Percentiles rank a stretch among this genome's conserved stretches.
phyloP scores from a whole-genome alignment of 1,139 yeast genomes.

The Candida sanyaensis region DNA sequence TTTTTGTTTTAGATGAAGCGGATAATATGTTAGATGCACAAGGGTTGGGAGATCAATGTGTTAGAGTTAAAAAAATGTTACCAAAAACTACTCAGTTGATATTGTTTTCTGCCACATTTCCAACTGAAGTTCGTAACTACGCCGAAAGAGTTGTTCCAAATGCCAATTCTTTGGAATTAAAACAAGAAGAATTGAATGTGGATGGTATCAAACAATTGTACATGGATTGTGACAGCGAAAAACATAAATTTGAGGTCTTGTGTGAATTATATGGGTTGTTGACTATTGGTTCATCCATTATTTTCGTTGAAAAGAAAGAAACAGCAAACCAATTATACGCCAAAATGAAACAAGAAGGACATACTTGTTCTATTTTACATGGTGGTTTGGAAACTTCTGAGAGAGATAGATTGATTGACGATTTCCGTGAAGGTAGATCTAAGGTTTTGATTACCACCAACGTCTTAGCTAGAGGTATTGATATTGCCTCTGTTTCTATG shows the following conservation, averaged over 20 bases:
- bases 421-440: constrained; percentile 88
- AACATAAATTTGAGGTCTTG: constrained; percentile 77
- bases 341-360: constrained; percentile 81
- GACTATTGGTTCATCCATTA: constrained; percentile 94
- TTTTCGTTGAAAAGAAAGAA: constrained; percentile 74
- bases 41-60: constrained; percentile 88
- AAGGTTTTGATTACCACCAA: constrained; percentile 95
- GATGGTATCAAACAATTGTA: constrained; percentile 92
- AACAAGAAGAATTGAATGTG: constrained; percentile 91
- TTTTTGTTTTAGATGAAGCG: constrained; percentile 95
- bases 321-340: constrained; percentile 80
- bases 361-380: constrained; percentile 83
- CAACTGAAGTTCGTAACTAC: constrained; percentile 74
- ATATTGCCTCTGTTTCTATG: constrained; percentile 95
- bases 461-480: constrained; percentile 96
- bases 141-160: constrained; percentile 87
- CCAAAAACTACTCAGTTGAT: constrained; percentile 77
- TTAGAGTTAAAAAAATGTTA: constrained; percentile 71
- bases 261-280: constrained; percentile 83
- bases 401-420: constrained; percentile 90
- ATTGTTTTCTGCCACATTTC: constrained; percentile 93
- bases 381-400: constrained; percentile 71
- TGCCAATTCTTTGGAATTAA: constrained; percentile 86
- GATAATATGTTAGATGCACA: constrained; percentile 95
- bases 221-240: constrained; percentile 86